Evolutionary conservation across 345 rosid genomes (phyloP), one percentile per base, ranked within the genome.

Genomic region (Pseudoturritis turrita): DNA sequence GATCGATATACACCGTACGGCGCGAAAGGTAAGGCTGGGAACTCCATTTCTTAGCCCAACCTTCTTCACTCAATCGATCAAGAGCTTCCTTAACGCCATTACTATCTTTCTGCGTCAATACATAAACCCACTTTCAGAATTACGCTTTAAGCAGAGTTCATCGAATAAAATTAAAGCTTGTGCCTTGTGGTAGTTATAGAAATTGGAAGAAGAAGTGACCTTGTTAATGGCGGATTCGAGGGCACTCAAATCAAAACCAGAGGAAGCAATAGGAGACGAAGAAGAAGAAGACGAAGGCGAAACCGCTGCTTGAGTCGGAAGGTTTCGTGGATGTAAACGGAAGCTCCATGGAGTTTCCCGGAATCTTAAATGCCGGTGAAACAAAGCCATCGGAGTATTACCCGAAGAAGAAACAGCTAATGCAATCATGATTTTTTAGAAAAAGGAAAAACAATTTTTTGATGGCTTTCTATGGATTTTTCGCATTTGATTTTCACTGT

Each of bases 41-140:
- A 29, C 88, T 83, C 97, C 98, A 94, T 81, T 78, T 88, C 88
- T 85, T 89, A 23, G 97, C 97, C 96, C 96, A 94, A 50, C 97
- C 97, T 35, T 51, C 67, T 80, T 88, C 85, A 7, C 79, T 82
- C 61, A 94, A 83, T 64, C 77, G 76, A 82, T 89, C 82, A 5
- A 94, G 90, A 12, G 90, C 95, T 63, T 85, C 96, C 65, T 88
- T 94, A 22, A 91, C 97, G 2, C 91, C 90, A 76, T 71, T 68
- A 62, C 93, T 91, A 68, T 94, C 97, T 77, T 91, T 89, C 98
- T 94, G 88, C 77, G 8, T 12, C 67, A 50, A 47, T 0, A 50
- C 5, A 65, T 5, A 33, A 50, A 22, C 23, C 57, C 36, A 18
- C 0, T 26, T 66, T 59, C 14, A 44, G 17, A 58, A 57, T 3